Evolutionary conservation across 2,329 filamentous ascomycete genomes (phyloP).

Genomic region (Myriosclerotinia duriaeana): DNA sequence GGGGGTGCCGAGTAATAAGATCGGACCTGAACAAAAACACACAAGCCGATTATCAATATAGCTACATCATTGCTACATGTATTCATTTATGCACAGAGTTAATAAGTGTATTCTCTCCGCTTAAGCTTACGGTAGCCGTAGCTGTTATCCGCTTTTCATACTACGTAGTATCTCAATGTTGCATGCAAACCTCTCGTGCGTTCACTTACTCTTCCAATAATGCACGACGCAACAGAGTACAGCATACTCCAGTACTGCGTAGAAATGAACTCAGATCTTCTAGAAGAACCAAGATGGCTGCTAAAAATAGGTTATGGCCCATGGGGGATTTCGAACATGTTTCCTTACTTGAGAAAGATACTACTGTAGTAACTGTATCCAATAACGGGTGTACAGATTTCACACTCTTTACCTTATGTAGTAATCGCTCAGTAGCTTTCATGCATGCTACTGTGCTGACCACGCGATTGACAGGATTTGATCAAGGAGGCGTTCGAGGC

Average conservation of each 20-base stretch:
- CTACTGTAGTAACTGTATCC: constrained; percentile 3
- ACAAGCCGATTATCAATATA: too few relatives aligned
- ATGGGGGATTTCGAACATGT: neutral
- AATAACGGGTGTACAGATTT: neutral
- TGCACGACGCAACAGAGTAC: neutral
- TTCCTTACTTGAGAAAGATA: neutral
- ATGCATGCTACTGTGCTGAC: constrained; percentile 1
- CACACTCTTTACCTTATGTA: neutral
- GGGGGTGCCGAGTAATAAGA: too few relatives aligned
- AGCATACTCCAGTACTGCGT: neutral
- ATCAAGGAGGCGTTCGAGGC: neutral
- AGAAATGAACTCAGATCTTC: constrained; percentile 11
- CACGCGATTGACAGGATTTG: constrained; percentile 16
- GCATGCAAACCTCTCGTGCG: constrained; percentile 12
- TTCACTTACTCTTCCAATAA: neutral
- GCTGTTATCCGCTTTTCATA: constrained; percentile 5
- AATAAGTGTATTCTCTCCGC: neutral
- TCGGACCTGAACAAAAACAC: too few relatives aligned
- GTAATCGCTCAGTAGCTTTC: neutral
- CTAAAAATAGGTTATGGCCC: constrained; percentile 15
- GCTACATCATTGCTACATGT: too few relatives aligned
- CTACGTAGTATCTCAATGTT: constrained; percentile 20
- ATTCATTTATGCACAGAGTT: neutral
- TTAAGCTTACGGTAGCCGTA: neutral
- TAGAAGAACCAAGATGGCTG: constrained; percentile 1